Conservation (phyloP, 768 basidiomycete species). For the Cytidiella melzeri region DNA sequence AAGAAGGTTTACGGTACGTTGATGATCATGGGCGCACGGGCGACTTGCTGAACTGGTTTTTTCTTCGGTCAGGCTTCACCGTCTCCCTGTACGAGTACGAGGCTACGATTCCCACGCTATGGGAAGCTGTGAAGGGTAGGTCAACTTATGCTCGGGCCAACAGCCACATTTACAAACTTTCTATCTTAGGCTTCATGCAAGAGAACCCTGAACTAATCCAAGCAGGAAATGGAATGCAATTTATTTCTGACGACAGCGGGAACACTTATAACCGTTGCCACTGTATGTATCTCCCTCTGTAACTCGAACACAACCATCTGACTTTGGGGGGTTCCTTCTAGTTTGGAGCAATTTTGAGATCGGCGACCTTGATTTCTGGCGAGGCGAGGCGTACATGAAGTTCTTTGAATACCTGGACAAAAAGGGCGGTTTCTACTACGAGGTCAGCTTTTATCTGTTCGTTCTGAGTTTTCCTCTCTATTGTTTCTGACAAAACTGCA, state of each 20-base stretch:
- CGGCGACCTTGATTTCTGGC: constrained; percentile 51
- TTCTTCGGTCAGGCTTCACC: constrained; percentile 52
- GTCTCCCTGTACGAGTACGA: constrained; percentile 70
- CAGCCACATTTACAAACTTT: neutral
- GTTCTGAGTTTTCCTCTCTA: neutral
- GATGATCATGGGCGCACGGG: neutral
- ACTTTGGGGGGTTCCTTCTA: constrained; percentile 12
- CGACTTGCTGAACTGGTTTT: neutral
- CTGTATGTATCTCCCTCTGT: constrained; percentile 28
- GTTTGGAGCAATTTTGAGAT: constrained; percentile 69
- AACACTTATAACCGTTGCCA: constrained; percentile 54
- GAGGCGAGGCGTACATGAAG: constrained; percentile 47
- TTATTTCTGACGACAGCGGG: constrained; percentile 50
- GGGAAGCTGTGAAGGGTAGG: constrained; percentile 61
- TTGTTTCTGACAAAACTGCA: neutral
- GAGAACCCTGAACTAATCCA: constrained; percentile 41
- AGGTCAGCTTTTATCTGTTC: constrained; percentile 26
- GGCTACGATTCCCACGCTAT: constrained; percentile 70
- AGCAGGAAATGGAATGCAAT: constrained; percentile 47
- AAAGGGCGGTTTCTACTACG: constrained; percentile 55
- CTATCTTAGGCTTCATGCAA: constrained; percentile 40
- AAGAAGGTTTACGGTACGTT: constrained; percentile 47
- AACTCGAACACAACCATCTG: neutral
- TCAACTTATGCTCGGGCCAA: neutral
- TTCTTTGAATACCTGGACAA: constrained; percentile 54